Evolutionary conservation across 2,329 filamentous ascomycete genomes (phyloP).

Genomic region (Fusarium oxysporum): DNA sequence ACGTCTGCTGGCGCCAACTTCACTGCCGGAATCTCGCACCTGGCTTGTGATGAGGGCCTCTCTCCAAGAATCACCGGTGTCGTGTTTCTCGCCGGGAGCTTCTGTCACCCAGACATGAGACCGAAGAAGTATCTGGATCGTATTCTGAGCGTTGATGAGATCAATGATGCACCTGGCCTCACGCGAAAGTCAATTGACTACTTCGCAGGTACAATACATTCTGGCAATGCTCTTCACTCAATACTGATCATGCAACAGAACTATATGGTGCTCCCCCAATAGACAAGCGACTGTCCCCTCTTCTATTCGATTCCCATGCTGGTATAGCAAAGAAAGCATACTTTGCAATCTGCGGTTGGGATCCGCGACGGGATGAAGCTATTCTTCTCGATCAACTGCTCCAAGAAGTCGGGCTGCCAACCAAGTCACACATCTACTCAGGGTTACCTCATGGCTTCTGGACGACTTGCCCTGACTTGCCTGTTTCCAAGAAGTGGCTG

Average conservation of each 20-base stretch:
- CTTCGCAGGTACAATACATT: conserved; percentile 43
- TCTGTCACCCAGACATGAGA: conserved; percentile 54
- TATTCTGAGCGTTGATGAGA: conserved; percentile 53
- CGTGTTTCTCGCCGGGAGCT: conserved; percentile 59
- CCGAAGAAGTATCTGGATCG: conserved; percentile 52
- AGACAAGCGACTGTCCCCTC: conserved; percentile 55
- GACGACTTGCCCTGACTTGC: conserved; percentile 52
- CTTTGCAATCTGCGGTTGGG: conserved; percentile 61
- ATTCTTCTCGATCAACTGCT: conserved; percentile 58
- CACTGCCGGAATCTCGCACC: conserved; percentile 58
- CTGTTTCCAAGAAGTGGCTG: conserved; percentile 48
- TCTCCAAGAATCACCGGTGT: conserved; percentile 57
- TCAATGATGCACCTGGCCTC: conserved; percentile 48
- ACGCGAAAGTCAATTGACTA: conserved; percentile 53
- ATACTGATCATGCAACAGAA: conserved; percentile 15
- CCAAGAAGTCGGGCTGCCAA: conserved; percentile 47
- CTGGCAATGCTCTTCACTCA: too few species aligned
- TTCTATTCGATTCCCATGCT: conserved; percentile 49
- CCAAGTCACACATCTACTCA: conserved; percentile 54
- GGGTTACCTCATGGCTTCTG: conserved; percentile 57
- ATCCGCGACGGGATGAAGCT: conserved; percentile 62
- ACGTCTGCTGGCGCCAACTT: conserved; percentile 65
- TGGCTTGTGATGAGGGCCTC: conserved; percentile 52
- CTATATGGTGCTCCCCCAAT: conserved; percentile 45
- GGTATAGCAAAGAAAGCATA: conserved; percentile 51